Percentiles rank a stretch among this genome's conserved stretches.
Conservation (phyloP, 192 early-diverging fungal species). For the Coemansia sp. region DNA sequence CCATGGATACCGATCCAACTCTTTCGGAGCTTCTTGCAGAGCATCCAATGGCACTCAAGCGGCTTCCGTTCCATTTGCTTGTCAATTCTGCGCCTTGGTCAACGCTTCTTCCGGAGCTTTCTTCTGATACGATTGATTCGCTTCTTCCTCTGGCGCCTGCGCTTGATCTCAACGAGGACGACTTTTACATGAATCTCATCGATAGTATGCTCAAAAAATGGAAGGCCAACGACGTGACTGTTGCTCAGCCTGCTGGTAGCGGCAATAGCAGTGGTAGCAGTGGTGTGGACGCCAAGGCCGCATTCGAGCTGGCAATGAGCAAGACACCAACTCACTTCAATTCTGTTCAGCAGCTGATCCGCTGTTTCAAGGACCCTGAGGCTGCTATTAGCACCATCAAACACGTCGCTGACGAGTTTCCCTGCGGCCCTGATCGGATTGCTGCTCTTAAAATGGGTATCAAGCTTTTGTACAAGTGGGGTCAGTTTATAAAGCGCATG, state of each 20-base stretch:
- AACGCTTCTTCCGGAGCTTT: constrained; percentile 58
- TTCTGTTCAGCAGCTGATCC: constrained; percentile 60
- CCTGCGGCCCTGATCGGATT: constrained; percentile 63
- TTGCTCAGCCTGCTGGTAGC: not conserved
- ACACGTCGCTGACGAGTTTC: constrained; percentile 58
- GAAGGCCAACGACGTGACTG: constrained; percentile 9
- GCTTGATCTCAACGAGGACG: constrained; percentile 58
- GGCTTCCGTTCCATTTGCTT: constrained; percentile 68
- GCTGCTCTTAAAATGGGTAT: constrained; percentile 61
- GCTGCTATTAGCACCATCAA: constrained; percentile 56
- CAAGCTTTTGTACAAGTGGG: constrained; percentile 47
- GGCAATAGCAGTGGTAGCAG: no score
- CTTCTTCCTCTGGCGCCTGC: constrained; percentile 60
- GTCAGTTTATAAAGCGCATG: constrained; percentile 47
- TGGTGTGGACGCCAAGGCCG: not conserved
- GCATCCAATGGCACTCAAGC: constrained; percentile 35
- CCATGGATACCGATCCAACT: not conserved
- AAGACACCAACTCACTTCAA: constrained; percentile 43
- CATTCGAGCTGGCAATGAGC: constrained; percentile 26
- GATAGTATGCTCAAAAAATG: constrained; percentile 55
- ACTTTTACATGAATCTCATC: constrained; percentile 65
- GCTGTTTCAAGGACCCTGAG: constrained; percentile 55
- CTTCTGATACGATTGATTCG: constrained; percentile 52
- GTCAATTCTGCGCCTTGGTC: constrained; percentile 50
- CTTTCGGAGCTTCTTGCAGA: constrained; percentile 16